A percentile compares a stretch with the other conserved stretches of the same genome.
Conservation (phyloP, 2,329 filamentous ascomycete species). For the Microcyclosporella mali region DNA sequence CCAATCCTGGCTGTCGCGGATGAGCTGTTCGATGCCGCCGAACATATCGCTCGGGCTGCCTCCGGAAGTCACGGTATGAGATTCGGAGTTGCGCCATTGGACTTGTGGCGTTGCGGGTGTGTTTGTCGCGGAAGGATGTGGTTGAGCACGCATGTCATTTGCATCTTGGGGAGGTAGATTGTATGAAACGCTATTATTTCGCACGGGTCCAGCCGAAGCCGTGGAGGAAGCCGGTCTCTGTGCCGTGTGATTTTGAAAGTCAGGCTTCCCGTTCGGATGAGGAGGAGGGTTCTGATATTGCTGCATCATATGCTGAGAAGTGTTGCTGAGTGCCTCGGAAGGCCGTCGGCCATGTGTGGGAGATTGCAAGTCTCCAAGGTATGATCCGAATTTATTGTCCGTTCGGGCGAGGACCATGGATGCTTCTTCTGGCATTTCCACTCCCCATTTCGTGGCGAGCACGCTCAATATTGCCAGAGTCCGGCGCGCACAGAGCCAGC, state of each 20-base stretch:
- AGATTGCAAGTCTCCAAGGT: conserved; percentile 55
- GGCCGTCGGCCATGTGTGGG: conserved; percentile 22
- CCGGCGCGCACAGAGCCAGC: conserved; percentile 83
- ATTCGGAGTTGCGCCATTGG: conserved; percentile 9
- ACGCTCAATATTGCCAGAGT: conserved; percentile 81
- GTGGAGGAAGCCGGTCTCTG: not conserved
- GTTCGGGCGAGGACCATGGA: conserved; percentile 67
- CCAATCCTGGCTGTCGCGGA: conserved; percentile 60
- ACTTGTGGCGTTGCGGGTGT: conserved; percentile 14
- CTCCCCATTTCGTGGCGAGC: conserved; percentile 80
- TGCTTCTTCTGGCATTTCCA: conserved; percentile 80
- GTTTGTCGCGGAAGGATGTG: conserved; percentile 20
- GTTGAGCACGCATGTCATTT: conserved; percentile 18
- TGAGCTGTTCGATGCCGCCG: conserved; percentile 54
- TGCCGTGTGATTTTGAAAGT: too few relatives aligned
- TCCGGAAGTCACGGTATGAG: conserved; percentile 21
- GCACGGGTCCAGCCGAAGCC: conserved; percentile 6
- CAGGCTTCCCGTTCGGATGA: too few relatives aligned
- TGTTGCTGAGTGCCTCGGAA: conserved; percentile 8
- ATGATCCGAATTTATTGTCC: conserved; percentile 72
- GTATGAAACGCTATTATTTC: conserved; percentile 13
- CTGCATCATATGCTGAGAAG: not conserved
- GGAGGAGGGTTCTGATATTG: not conserved
- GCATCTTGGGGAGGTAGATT: conserved; percentile 20
- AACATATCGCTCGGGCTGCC: conserved; percentile 50